Evolutionary conservation across 805 yeast species (phyloP).

Genomic region (Torulaspora gathmanii): DNA sequence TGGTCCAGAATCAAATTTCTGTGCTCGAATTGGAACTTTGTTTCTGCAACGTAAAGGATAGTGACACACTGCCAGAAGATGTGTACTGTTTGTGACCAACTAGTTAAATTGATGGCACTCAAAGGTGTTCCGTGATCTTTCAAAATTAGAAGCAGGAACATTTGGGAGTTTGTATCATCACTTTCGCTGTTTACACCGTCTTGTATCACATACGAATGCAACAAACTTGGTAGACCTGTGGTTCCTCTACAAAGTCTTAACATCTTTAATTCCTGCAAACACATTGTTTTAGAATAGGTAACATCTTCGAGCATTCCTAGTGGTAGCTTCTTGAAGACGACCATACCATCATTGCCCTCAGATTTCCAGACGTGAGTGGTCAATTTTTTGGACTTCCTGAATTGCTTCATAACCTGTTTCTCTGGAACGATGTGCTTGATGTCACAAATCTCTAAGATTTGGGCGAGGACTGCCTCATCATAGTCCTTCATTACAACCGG

Average conservation of each 20-base stretch:
- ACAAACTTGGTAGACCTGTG: conserved; percentile 29
- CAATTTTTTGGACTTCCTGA: conserved; percentile 12
- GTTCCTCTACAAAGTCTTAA: conserved; percentile 26
- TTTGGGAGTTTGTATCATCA: conserved; percentile 9
- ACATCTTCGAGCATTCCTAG: conserved; percentile 18
- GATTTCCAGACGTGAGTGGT: conserved; percentile 25
- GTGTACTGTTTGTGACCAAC: conserved; percentile 29
- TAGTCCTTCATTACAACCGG: conserved; percentile 25
- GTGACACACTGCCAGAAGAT: conserved; percentile 53
- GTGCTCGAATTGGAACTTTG: conserved; percentile 55
- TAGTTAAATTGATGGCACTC: conserved; percentile 8
- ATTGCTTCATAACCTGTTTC: conserved; percentile 14
- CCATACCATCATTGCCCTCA: conserved; percentile 13
- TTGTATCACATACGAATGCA: conserved; percentile 25
- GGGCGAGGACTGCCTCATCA: conserved; percentile 26
- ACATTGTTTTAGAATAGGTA: conserved; percentile 20
- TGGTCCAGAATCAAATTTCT: conserved; percentile 68
- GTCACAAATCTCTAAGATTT: conserved; percentile 26
- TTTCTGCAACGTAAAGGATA: conserved; percentile 50
- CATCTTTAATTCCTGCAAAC: conserved; percentile 28
- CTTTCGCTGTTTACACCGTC: background rate
- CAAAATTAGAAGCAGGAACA: conserved; percentile 22
- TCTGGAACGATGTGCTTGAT: conserved; percentile 17
- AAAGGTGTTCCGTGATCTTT: conserved; percentile 32
- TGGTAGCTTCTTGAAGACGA: conserved; percentile 24